Conservation (phyloP, 2,329 filamentous ascomycete species). For the Apiospora phragmitis region DNA sequence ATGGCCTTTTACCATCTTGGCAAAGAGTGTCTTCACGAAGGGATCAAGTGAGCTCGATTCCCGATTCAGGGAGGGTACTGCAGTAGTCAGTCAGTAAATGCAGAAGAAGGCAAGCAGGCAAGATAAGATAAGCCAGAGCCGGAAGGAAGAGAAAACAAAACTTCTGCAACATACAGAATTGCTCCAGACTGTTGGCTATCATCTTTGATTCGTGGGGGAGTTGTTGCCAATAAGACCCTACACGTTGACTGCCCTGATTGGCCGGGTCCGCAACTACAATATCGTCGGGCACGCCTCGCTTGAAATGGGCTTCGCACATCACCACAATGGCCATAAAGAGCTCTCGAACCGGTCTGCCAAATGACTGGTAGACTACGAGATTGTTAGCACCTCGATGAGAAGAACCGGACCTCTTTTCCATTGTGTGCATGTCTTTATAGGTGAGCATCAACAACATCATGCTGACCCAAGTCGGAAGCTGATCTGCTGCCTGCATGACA, state of each 20-base stretch:
- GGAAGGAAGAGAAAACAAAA: not conserved
- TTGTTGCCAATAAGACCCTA: slow-evolving; percentile 7
- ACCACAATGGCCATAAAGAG: slow-evolving; percentile 30
- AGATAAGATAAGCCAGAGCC: not conserved
- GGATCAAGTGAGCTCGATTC: not conserved
- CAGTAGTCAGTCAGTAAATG: not conserved
- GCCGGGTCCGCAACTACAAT: not conserved
- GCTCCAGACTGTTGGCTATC: slow-evolving; percentile 5
- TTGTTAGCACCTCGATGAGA: slow-evolving; percentile 15
- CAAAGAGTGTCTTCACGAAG: not conserved
- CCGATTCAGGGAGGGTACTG: slow-evolving; percentile 6
- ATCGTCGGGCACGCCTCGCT: slow-evolving; percentile 5
- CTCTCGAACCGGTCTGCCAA: not conserved
- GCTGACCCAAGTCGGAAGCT: slow-evolving; percentile 47
- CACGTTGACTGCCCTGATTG: slow-evolving; percentile 3
- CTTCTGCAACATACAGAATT: slow-evolving; percentile 3
- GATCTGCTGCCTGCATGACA: slow-evolving; percentile 32
- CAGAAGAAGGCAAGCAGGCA: not conserved
- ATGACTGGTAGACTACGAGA: not conserved
- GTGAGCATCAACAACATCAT: slow-evolving; percentile 52
- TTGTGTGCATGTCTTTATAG: slow-evolving; percentile 39
- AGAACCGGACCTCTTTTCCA: slow-evolving; percentile 18
- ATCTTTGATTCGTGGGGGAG: slow-evolving; percentile 8
- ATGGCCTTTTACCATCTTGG: slow-evolving; percentile 14
- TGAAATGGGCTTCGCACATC: slow-evolving; percentile 29